These are phyloP conservation scores for Poa annua DNA, from an alignment of 176 grass and related monocot genomes.

Conservation along the genomic window DNA sequence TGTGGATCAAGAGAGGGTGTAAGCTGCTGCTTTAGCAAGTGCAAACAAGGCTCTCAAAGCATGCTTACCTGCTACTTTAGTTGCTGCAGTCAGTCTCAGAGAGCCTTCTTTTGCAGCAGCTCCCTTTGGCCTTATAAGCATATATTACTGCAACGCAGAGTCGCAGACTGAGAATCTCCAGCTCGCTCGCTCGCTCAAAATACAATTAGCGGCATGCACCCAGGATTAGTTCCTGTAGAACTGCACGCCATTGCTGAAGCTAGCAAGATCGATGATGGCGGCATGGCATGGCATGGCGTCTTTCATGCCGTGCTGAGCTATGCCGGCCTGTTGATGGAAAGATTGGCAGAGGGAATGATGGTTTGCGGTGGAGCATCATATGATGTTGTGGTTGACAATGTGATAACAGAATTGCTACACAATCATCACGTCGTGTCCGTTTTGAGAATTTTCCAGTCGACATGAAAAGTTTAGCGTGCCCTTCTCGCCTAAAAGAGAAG, in stretches of 20 bases:
- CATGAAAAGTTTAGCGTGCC: slow-evolving; percentile 1
- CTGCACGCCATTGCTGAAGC: background rate
- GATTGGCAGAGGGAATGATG: slow-evolving; percentile 34
- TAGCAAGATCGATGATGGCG: background rate
- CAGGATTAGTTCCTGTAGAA: background rate
- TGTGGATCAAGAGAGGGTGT: background rate
- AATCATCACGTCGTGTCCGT: slow-evolving; percentile 19
- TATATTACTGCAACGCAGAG: background rate
- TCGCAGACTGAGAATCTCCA: background rate
- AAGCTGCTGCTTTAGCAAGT: slow-evolving; percentile 19
- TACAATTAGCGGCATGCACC: background rate
- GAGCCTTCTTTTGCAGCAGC: slow-evolving; percentile 13
- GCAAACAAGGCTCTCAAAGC: slow-evolving; percentile 45
- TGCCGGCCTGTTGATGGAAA: slow-evolving; percentile 42
- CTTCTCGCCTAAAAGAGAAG: background rate
- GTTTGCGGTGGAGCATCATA: background rate
- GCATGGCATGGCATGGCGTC: background rate
- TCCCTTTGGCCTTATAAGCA: background rate
- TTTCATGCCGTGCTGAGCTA: background rate
- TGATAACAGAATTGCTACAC: slow-evolving; percentile 28
- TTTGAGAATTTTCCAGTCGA: background rate
- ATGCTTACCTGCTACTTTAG: slow-evolving; percentile 30
- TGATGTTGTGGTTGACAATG: slow-evolving; percentile 41
- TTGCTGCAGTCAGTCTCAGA: background rate
- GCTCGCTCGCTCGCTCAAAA: background rate